Conservation (phyloP, 83 land plant genomes). For the Picea abies region DNA sequence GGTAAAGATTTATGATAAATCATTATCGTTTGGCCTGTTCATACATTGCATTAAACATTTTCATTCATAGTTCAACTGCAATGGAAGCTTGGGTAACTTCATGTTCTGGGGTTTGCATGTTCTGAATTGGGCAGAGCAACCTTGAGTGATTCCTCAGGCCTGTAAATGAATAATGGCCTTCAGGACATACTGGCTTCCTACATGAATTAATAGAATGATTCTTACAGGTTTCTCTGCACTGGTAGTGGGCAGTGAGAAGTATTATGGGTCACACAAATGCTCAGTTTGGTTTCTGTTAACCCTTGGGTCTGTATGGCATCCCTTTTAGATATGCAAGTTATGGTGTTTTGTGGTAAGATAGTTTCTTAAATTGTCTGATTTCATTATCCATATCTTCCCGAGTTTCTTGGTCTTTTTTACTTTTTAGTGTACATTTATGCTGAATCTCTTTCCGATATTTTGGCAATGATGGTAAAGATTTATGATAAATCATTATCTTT, state of each 20-base stretch:
- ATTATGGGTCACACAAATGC: slow-evolving; percentile 27
- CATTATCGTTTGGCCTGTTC: no score
- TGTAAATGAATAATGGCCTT: background rate
- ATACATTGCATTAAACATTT: background rate
- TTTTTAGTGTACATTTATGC: no score
- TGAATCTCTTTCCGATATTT: no score
- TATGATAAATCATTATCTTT: no score
- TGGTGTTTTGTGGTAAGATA: no score
- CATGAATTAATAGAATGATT: slow-evolving; percentile 26
- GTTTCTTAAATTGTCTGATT: no score
- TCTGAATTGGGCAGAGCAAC: background rate
- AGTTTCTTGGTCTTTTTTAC: no score
- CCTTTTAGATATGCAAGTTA: no score
- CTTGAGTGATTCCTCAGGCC: background rate
- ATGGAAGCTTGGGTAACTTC: slow-evolving; percentile 3
- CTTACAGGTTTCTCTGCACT: slow-evolving; percentile 92
- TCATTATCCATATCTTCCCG: no score
- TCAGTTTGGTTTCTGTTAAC: background rate
- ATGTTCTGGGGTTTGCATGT: background rate
- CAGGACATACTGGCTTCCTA: background rate
- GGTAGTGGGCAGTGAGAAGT: slow-evolving; percentile 85
- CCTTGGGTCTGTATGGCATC: no score
- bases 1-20: background rate
- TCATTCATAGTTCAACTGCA: background rate
- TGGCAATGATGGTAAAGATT: no score